Conservation (phyloP, 805 yeast species). For the Pichia rugopelliculosa region DNA sequence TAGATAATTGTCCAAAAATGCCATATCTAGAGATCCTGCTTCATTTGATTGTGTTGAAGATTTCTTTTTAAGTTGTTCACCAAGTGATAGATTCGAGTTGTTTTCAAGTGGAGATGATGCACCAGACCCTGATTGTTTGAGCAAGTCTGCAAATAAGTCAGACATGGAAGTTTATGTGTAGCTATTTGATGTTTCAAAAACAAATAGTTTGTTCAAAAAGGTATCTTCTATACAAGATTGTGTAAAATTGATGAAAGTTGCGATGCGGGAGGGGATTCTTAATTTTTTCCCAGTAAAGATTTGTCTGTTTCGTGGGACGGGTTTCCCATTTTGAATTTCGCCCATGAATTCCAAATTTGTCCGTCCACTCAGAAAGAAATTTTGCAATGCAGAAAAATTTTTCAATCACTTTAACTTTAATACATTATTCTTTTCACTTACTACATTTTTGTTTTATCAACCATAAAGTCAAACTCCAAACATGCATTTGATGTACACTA, state of each 20-base stretch:
- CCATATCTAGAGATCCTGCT: constrained; percentile 32
- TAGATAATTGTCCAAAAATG: constrained; percentile 14
- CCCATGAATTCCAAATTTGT: no score
- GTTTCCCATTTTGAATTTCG: no score
- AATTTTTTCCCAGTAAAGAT: no score
- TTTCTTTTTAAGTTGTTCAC: constrained; percentile 17
- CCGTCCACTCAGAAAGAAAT: no score
- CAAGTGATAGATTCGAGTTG: constrained; percentile 25
- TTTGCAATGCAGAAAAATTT: no score
- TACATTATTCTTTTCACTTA: not conserved
- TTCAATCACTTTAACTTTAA: no score
- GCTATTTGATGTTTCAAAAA: not conserved
- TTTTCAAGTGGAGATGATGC: constrained; percentile 17
- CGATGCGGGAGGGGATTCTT: no score
- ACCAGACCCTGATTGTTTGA: constrained; percentile 22
- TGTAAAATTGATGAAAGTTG: no score
- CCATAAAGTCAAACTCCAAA: not conserved
- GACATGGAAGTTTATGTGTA: not conserved
- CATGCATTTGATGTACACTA: constrained; percentile 99
- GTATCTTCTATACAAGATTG: no score
- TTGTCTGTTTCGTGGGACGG: no score
- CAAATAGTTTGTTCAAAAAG: no score
- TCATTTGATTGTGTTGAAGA: not conserved
- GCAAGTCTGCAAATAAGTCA: constrained; percentile 39
- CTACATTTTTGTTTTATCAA: not conserved